These are phyloP conservation scores for Colletotrichum gigasporum DNA, from an alignment of 2,329 filamentous ascomycete genomes.

Conservation along the genomic window DNA sequence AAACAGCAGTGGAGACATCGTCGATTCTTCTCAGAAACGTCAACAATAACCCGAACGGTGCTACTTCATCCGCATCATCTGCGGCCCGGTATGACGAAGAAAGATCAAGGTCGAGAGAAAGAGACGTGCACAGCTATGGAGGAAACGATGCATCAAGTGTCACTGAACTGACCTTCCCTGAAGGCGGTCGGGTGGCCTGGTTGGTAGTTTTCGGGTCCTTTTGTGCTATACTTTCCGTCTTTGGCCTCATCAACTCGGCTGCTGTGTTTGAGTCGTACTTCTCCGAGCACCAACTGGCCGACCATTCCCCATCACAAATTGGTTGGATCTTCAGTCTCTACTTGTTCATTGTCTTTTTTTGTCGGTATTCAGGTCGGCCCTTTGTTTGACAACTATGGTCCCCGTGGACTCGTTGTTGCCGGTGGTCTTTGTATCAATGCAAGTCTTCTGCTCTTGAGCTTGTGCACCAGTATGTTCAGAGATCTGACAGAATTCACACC, in stretches of 20 bases:
- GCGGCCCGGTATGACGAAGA: neutral
- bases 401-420: constrained; percentile 69
- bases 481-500: neutral
- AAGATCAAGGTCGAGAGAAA: neutral
- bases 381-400: constrained; percentile 81
- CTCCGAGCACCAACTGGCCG: constrained; percentile 73
- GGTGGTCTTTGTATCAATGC: constrained; percentile 71
- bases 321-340: constrained; percentile 92
- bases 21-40: constrained; percentile 6
- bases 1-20: constrained; percentile 5
- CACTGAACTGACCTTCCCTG: constrained; percentile 55
- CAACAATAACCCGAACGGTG: neutral
- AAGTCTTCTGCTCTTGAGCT: constrained; percentile 73
- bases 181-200: constrained; percentile 79
- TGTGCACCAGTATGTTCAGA: constrained; percentile 66
- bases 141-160: neutral
- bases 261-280: constrained; percentile 84
- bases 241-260: constrained; percentile 79
- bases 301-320: constrained; percentile 72
- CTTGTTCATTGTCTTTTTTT: constrained; percentile 82
- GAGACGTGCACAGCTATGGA: neutral
- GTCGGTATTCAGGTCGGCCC: constrained; percentile 85
- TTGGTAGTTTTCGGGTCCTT: constrained; percentile 82
- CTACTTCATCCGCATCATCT: neutral
- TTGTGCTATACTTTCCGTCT: constrained; percentile 73